A percentile compares a stretch with the other conserved stretches of the same genome.
Conservation (phyloP, 148 eudicot species). For the Chenopodium suecicum region DNA sequence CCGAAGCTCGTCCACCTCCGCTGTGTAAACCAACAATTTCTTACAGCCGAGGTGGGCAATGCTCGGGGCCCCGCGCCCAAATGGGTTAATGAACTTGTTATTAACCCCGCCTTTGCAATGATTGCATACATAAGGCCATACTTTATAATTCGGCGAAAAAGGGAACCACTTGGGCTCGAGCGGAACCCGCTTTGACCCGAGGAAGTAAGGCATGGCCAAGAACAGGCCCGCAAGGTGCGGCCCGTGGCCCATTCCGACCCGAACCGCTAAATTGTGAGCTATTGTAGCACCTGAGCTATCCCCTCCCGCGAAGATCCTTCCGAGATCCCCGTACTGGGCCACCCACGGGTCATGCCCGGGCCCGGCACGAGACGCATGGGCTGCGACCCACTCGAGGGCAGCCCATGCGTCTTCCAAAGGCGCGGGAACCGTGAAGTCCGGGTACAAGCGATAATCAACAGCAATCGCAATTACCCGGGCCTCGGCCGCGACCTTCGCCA, state of each 20-base stretch:
- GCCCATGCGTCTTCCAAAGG: conserved; percentile 45
- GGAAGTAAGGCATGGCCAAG: conserved; percentile 49
- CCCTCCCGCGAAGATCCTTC: conserved; percentile 46
- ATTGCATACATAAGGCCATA: conserved; percentile 50
- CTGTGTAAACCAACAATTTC: conserved; percentile 45
- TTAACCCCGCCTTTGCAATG: conserved; percentile 37
- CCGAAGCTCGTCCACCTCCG: conserved; percentile 39
- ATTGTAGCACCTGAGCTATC: conserved; percentile 61
- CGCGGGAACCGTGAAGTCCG: conserved; percentile 36
- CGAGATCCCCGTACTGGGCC: conserved; percentile 28
- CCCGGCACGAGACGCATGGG: conserved; percentile 25
- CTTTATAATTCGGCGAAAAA: conserved; percentile 2
- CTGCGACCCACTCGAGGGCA: conserved; percentile 36
- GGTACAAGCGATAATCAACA: conserved; percentile 41
- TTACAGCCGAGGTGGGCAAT: conserved; percentile 32
- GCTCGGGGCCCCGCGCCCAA: conserved; percentile 27
- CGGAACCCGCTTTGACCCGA: conserved; percentile 36
- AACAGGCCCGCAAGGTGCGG: conserved; percentile 30
- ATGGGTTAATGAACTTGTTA: conserved; percentile 40
- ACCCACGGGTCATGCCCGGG: conserved; percentile 39
- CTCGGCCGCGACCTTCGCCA: conserved; percentile 29
- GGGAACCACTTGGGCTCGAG: conserved; percentile 10
- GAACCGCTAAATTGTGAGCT: conserved; percentile 44
- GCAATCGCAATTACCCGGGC: conserved; percentile 36
- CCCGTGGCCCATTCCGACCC: conserved; percentile 32